Evolutionary conservation across 1,284 basidiomycete genomes (phyloP).

Genomic region (Puccinia horiana): DNA sequence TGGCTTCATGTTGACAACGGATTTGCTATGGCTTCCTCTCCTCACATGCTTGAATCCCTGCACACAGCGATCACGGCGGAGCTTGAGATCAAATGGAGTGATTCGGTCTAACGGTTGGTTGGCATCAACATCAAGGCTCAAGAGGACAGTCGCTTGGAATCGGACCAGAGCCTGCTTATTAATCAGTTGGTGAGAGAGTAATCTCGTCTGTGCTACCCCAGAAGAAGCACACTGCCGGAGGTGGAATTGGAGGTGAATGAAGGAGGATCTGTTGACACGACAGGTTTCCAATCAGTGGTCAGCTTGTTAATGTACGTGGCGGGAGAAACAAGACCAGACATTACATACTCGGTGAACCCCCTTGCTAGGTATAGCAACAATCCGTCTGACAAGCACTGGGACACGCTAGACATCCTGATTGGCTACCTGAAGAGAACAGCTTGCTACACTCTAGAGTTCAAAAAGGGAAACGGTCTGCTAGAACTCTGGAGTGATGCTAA

Average conservation of each 20-base stretch:
- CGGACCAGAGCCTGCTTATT: neutral
- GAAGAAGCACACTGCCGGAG: neutral
- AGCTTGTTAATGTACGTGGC: conserved; percentile 3
- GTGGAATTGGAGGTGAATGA: neutral
- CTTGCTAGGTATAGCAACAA: neutral
- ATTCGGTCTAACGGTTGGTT: neutral
- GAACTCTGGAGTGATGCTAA: conserved; percentile 5
- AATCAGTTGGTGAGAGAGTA: neutral
- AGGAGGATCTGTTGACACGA: neutral
- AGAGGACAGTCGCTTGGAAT: neutral
- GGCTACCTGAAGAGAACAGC: neutral
- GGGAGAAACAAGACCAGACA: neutral
- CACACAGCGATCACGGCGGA: neutral
- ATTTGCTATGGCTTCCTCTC: neutral
- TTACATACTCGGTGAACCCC: neutral
- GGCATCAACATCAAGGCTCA: neutral
- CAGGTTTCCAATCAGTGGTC: neutral
- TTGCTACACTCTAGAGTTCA: neutral
- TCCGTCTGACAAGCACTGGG: conserved; percentile 16
- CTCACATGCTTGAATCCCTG: neutral
- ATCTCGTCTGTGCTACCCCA: neutral
- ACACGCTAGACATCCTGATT: neutral
- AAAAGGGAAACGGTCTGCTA: neutral
- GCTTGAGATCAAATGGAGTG: neutral
- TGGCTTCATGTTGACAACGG: conserved; percentile 3